A percentile compares a stretch with the other conserved stretches of the same genome.
Conservation (phyloP, 768 basidiomycete genomes). For the Leccinum disarticulatum region DNA sequence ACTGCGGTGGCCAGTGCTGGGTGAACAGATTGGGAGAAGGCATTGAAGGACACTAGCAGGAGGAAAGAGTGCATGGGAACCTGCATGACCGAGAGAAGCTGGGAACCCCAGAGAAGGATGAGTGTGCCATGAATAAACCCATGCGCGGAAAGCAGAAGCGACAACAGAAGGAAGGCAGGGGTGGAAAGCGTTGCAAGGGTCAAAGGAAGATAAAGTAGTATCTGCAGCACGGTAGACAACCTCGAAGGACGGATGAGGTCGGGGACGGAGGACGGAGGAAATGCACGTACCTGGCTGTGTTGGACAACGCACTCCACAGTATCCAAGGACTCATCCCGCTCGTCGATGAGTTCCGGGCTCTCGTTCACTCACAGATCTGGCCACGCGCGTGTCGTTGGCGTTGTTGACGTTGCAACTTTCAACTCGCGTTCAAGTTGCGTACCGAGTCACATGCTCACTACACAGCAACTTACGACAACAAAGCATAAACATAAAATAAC, state of each 20-base stretch:
- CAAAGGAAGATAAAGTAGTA: constrained; percentile 79
- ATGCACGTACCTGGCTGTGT: constrained; percentile 54
- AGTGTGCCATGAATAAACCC: constrained; percentile 83
- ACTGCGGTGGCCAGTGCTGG: constrained; percentile 58
- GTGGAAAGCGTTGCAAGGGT: constrained; percentile 82
- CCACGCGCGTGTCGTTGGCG: not conserved
- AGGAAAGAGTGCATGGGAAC: constrained; percentile 86
- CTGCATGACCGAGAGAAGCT: constrained; percentile 73
- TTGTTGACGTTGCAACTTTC: not conserved
- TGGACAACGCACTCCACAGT: constrained; percentile 63
- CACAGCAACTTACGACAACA: constrained; percentile 1
- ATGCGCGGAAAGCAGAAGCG: constrained; percentile 72
- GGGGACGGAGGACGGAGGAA: not conserved
- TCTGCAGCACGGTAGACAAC: constrained; percentile 75
- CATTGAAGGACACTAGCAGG: constrained; percentile 83
- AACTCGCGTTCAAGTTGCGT: not conserved
- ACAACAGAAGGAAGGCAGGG: constrained; percentile 77
- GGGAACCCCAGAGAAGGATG: constrained; percentile 67
- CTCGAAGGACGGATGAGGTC: constrained; percentile 36
- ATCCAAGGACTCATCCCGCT: constrained; percentile 54
- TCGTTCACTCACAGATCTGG: not conserved
- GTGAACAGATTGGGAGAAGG: constrained; percentile 65
- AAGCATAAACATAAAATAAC: constrained; percentile 3
- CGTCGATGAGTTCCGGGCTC: constrained; percentile 2
- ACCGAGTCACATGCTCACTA: constrained; percentile 7